Base-by-base conservation (phyloP, 352 stramenopile species). In the Phytophthora palmivora region DNA sequence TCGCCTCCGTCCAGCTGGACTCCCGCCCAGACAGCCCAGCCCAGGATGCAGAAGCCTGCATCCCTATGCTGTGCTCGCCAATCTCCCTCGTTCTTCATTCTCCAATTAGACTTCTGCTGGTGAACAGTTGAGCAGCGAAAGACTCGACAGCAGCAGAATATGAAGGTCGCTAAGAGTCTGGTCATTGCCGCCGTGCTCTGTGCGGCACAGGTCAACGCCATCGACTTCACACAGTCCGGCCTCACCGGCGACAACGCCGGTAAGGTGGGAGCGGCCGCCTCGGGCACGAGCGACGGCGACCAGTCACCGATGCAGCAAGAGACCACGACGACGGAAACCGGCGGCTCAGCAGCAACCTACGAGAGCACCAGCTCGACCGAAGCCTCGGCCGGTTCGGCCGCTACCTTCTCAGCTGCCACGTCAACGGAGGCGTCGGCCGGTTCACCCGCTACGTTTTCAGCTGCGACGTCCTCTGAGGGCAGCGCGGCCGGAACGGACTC, bases 101-200 rank as follows among this genome's bases (percentile, higher is more conserved):
- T 75, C 44, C 61, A 71, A 66, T 72, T 72, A 63, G 51, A 58
- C 62, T 68, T 53, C 38, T 71, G 50, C 61, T 60, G 42, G 47
- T 41, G 48, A 63, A 21, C 33, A 62, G 32, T 33, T 34, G 24
- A 9, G 33, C 45, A 42, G 49, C 19, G 37, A 48, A 30, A 58
- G 53, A 26, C 19, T 26, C 49, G 30, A 42, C 43, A 60, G 43
- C 39, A 58, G 47, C 16, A 37, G 38, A 48, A 60, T 15, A 79
- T 79, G 71, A 79, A 79, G 67, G 54, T 79, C 63, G 62, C 59
- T 24, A 71, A 76, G 58, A 43, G 58, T 30, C 71, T 91, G 28
- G 67, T 91, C 30, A 46, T 91, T 49, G 79, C 71, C 46, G 79
- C 79, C 46, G 78, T 83, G 39, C 26, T 89, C 9, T 88, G 76